Evolutionary conservation across 1,284 basidiomycete species (phyloP).

Genomic region (Rhodotorula sp.): DNA sequence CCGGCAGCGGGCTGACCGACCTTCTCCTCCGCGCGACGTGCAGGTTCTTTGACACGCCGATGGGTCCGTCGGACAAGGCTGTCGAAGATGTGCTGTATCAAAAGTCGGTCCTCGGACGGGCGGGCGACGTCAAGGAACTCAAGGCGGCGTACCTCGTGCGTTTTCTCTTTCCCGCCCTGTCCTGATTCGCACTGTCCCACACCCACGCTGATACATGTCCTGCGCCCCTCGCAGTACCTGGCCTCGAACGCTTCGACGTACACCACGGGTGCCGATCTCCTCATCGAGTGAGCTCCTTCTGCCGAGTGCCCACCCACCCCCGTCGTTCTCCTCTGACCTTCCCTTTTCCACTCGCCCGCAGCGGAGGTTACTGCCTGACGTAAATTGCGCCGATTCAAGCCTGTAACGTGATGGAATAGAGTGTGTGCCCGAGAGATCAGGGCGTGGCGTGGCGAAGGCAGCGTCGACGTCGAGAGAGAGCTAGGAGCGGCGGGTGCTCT

Average conservation of each 20-base stretch:
- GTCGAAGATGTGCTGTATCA: slow-evolving; percentile 38
- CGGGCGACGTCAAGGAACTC: slow-evolving; percentile 46
- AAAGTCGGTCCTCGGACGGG: slow-evolving; percentile 42
- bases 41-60: slow-evolving; percentile 46
- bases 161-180: not conserved
- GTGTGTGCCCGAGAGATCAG: too few species aligned
- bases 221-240: slow-evolving; percentile 3
- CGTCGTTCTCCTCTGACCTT: not conserved
- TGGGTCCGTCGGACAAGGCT: slow-evolving; percentile 41
- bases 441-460: too few species aligned
- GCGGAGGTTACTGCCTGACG: slow-evolving; percentile 3
- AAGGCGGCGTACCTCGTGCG: slow-evolving; percentile 39
- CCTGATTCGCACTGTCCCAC: too few species aligned
- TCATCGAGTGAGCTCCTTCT: slow-evolving; percentile 19
- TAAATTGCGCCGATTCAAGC: not conserved
- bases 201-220: too few species aligned
- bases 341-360: not conserved
- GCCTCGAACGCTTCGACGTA: slow-evolving; percentile 22
- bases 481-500: too few species aligned
- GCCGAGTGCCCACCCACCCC: not conserved
- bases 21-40: too few species aligned
- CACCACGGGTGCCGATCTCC: slow-evolving; percentile 29
- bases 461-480: too few species aligned
- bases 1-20: too few species aligned
- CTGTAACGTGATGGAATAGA: too few species aligned